Percentiles rank a stretch among this genome's conserved stretches.
Conservation (phyloP, 78 protist species). For the Chrysochromulina parva region DNA sequence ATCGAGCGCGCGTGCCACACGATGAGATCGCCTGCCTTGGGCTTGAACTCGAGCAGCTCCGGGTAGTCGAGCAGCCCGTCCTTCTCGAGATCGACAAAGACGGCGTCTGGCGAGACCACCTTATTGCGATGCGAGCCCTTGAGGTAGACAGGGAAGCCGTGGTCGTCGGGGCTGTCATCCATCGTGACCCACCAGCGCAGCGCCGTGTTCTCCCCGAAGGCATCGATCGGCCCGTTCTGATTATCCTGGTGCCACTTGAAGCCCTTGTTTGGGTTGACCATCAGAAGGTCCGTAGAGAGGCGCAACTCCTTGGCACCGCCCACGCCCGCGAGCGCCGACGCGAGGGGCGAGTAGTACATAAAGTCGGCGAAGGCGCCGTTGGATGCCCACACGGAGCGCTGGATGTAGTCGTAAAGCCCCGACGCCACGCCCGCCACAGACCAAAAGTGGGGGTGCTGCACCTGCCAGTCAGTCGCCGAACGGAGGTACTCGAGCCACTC, state of each 20-base stretch:
- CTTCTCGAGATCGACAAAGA: conserved; percentile 26
- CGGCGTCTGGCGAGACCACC: not conserved
- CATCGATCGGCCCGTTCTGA: conserved; percentile 47
- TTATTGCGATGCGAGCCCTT: conserved; percentile 30
- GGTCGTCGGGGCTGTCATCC: conserved; percentile 30
- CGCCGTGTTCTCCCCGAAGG: not conserved
- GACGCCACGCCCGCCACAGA: conserved; percentile 48
- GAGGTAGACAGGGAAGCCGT: not conserved
- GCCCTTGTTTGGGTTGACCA: conserved; percentile 55
- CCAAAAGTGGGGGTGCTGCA: conserved; percentile 44
- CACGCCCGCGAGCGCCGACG: not conserved
- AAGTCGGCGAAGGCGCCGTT: conserved; percentile 26
- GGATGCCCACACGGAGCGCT: conserved; percentile 34
- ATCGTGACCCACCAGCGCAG: conserved; percentile 48
- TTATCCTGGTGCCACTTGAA: conserved; percentile 58
- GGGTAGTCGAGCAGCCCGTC: conserved; percentile 23
- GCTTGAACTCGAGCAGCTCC: conserved; percentile 42
- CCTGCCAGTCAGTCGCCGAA: not conserved
- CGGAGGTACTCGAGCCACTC: conserved; percentile 41
- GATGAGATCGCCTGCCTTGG: conserved; percentile 50
- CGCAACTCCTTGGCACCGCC: conserved; percentile 3
- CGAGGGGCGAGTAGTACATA: conserved; percentile 27
- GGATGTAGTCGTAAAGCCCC: conserved; percentile 53
- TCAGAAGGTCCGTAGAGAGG: conserved; percentile 42
- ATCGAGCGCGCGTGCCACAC: conserved; percentile 46